phyloP scores from a whole-genome alignment of 345 rosid species.

The Citrus mangshanensis region DNA sequence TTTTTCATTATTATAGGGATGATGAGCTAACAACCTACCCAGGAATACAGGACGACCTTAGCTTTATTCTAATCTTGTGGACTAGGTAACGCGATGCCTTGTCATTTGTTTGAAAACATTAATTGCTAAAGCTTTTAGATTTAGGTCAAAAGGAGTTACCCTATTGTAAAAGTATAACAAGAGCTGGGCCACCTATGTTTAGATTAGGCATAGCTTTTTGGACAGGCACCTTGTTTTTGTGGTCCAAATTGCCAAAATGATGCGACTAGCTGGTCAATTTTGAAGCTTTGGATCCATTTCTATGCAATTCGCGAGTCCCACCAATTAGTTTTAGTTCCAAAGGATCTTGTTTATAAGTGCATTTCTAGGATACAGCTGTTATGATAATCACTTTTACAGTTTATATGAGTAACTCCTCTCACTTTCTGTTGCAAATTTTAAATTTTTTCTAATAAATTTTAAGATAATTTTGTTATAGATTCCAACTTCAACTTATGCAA shows the following conservation, averaged over 20 bases:
- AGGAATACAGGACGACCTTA: background rate
- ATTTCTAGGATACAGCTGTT: too few species aligned
- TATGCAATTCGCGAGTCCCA: background rate
- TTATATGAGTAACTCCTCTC: background rate
- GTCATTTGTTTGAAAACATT: background rate
- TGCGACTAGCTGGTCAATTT: background rate
- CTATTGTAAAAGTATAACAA: background rate
- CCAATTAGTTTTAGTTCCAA: background rate
- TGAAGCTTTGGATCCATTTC: background rate
- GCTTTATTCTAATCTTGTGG: background rate
- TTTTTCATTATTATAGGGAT: background rate
- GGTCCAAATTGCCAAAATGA: background rate
- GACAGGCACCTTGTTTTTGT: background rate
- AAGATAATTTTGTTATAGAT: too few species aligned
- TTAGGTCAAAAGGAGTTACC: background rate
- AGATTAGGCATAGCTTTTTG: background rate
- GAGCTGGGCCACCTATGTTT: background rate
- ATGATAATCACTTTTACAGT: too few species aligned
- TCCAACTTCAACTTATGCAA: background rate
- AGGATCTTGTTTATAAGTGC: background rate
- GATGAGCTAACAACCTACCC: background rate
- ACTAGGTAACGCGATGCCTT: background rate
- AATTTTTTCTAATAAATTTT: too few species aligned
- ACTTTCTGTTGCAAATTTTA: too few species aligned
- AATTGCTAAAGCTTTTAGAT: background rate